Conservation (phyloP, 345 rosid species). For the Schrenkiella parvula region DNA sequence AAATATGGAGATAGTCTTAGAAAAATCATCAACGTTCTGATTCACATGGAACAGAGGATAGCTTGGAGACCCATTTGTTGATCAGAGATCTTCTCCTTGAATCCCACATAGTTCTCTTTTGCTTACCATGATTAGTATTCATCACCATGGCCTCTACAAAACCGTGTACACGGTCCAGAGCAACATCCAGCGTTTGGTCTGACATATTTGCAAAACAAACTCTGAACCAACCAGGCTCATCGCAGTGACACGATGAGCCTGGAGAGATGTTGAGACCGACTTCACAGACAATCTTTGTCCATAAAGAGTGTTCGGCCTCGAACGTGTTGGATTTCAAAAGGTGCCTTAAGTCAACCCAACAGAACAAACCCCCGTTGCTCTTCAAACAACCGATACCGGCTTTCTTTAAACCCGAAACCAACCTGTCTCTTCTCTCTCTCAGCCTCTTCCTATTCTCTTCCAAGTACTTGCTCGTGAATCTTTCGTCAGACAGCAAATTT, state of each 20-base stretch:
- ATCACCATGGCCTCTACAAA: conserved; percentile 28
- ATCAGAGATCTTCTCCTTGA: conserved; percentile 31
- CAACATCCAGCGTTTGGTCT: conserved; percentile 41
- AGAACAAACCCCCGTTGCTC: conserved; percentile 76
- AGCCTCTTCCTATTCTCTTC: conserved; percentile 58
- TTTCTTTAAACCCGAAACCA: conserved; percentile 52
- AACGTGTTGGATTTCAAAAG: conserved; percentile 52
- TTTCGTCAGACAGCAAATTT: conserved; percentile 53
- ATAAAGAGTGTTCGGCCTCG: conserved; percentile 61
- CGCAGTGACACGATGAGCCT: conserved; percentile 79
- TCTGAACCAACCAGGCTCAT: conserved; percentile 88
- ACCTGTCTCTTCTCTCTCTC: conserved; percentile 42
- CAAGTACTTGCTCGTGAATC: conserved; percentile 51
- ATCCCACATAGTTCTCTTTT: conserved; percentile 33
- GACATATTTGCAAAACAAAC: conserved; percentile 77
- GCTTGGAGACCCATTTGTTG: conserved; percentile 43
- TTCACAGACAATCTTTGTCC: conserved; percentile 58
- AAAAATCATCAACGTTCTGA: conserved; percentile 32
- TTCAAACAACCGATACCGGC: conserved; percentile 56
- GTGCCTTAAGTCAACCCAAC: conserved; percentile 84
- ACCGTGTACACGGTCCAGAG: conserved; percentile 45
- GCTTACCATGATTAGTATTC: not conserved
- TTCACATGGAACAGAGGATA: conserved; percentile 29
- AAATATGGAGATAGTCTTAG: not conserved
- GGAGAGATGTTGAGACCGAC: conserved; percentile 78